Percentiles rank a stretch among this genome's conserved stretches.
Conservation (phyloP, 1,284 basidiomycete species). For the Clitocybe nebularis region DNA sequence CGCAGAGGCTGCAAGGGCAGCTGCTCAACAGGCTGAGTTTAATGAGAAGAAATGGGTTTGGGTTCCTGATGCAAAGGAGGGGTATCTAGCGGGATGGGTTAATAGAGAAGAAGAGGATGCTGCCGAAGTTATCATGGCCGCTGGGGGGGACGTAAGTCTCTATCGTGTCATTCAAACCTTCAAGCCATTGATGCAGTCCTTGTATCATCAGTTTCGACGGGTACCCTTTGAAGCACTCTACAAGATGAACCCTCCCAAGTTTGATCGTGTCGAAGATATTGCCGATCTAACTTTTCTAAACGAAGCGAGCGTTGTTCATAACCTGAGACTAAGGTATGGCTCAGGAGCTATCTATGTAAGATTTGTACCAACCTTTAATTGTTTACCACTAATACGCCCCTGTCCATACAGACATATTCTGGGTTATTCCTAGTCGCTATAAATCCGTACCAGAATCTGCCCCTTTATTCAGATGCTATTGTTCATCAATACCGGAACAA, state of each 20-base stretch:
- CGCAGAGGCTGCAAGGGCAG: conserved; percentile 70
- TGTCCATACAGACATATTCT: conserved; percentile 79
- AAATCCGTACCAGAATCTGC: conserved; percentile 93
- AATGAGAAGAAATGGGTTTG: conserved; percentile 98
- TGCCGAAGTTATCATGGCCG: conserved; percentile 77
- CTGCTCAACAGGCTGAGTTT: conserved; percentile 91
- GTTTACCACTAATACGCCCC: background rate
- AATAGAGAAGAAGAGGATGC: conserved; percentile 78
- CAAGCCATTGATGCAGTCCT: too few relatives aligned
- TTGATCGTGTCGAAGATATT: conserved; percentile 97
- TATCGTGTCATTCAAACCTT: too few relatives aligned
- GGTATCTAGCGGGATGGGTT: conserved; percentile 90
- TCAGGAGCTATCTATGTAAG: conserved; percentile 94
- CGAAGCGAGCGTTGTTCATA: conserved; percentile 98
- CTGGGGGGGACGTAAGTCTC: conserved; percentile 67
- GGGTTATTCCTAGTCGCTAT: conserved; percentile 97
- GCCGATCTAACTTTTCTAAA: conserved; percentile 98
- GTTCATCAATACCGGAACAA: conserved; percentile 91
- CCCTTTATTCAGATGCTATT: conserved; percentile 91
- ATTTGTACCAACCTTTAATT: conserved; percentile 21
- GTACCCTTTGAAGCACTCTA: conserved; percentile 78
- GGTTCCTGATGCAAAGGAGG: conserved; percentile 87
- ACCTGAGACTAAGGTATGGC: conserved; percentile 88
- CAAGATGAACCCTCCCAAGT: conserved; percentile 99
- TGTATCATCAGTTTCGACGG: conserved; percentile 63